phyloP scores from a whole-genome alignment of 2,329 filamentous ascomycete genomes.

The Epichloe scottii region DNA sequence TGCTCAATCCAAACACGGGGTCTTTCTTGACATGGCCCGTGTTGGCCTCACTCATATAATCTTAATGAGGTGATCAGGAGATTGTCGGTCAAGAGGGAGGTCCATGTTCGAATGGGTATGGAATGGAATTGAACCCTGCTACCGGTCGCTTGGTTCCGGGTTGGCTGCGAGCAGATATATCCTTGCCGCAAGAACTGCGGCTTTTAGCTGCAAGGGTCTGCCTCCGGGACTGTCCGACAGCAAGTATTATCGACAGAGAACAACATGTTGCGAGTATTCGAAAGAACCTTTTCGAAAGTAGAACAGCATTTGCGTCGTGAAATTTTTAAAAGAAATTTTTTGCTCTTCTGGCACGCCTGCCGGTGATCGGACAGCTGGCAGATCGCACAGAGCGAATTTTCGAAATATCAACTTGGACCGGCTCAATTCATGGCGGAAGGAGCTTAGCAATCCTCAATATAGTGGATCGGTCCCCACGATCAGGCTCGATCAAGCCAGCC shows the following conservation, averaged over 20 bases:
- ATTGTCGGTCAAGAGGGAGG: neutral
- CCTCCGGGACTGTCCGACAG: slow-evolving; percentile 5
- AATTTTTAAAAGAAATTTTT: neutral
- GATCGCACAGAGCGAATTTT: neutral
- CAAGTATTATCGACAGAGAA: neutral
- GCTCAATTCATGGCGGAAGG: neutral
- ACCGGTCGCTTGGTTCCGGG: slow-evolving; percentile 2
- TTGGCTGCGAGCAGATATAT: slow-evolving; percentile 2
- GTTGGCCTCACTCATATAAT: neutral
- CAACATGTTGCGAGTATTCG: neutral
- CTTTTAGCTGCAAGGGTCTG: neutral
- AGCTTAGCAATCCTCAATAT: neutral
- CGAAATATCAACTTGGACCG: neutral
- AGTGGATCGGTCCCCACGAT: neutral
- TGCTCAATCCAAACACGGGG: neutral
- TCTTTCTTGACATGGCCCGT: neutral
- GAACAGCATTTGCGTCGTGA: no score
- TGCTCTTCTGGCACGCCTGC: neutral
- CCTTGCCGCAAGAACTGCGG: slow-evolving; percentile 3
- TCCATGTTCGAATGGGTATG: neutral
- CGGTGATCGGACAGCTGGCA: neutral
- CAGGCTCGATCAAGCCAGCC: neutral
- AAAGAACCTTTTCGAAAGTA: neutral
- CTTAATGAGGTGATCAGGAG: neutral
- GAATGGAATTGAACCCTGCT: neutral